Evolutionary conservation across 2,329 filamentous ascomycete genomes (phyloP).

Genomic region (Arthroderma sp.): DNA sequence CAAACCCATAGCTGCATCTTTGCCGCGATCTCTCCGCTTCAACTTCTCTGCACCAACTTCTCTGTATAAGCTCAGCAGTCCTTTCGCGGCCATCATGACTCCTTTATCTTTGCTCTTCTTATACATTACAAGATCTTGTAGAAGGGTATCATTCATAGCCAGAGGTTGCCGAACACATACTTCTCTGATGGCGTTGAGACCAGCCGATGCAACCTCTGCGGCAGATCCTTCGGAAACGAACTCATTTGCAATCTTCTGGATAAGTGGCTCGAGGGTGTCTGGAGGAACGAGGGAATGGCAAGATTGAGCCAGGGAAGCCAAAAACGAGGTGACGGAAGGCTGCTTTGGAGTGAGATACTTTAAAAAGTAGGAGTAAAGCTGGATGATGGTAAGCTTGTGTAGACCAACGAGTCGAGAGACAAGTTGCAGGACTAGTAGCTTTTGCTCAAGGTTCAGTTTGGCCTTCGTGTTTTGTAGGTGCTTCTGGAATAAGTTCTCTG

Average conservation of each 20-base stretch:
- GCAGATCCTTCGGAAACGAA: slow-evolving; percentile 94
- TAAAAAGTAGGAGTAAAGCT: slow-evolving; percentile 91
- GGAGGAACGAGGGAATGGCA: slow-evolving; percentile 86
- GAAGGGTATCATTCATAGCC: slow-evolving; percentile 90
- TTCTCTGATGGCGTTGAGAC: slow-evolving; percentile 87
- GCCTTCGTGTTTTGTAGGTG: slow-evolving; percentile 80
- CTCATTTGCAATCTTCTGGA: slow-evolving; percentile 95
- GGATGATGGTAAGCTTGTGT: slow-evolving; percentile 80
- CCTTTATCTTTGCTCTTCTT: slow-evolving; percentile 97
- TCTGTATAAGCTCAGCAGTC: slow-evolving; percentile 77
- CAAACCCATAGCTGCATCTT: slow-evolving; percentile 75
- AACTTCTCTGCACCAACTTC: slow-evolving; percentile 84
- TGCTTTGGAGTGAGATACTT: slow-evolving; percentile 83
- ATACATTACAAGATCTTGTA: slow-evolving; percentile 93
- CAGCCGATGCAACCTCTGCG: slow-evolving; percentile 78
- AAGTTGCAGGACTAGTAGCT: slow-evolving; percentile 77
- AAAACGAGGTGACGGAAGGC: slow-evolving; percentile 79
- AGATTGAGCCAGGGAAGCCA: slow-evolving; percentile 83
- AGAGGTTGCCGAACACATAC: slow-evolving; percentile 85
- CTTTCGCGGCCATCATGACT: slow-evolving; percentile 96
- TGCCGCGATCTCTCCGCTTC: slow-evolving; percentile 79
- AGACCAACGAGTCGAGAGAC: slow-evolving; percentile 83
- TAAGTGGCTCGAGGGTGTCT: slow-evolving; percentile 76
- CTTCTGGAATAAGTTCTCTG: slow-evolving; percentile 77
- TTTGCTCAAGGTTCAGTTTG: slow-evolving; percentile 77